Percentiles rank a stretch among this genome's conserved stretches.
These are phyloP conservation scores for Rhizophlyctis rosea DNA, from an alignment of 192 early-diverging fungal genomes.

Conservation along the genomic window DNA sequence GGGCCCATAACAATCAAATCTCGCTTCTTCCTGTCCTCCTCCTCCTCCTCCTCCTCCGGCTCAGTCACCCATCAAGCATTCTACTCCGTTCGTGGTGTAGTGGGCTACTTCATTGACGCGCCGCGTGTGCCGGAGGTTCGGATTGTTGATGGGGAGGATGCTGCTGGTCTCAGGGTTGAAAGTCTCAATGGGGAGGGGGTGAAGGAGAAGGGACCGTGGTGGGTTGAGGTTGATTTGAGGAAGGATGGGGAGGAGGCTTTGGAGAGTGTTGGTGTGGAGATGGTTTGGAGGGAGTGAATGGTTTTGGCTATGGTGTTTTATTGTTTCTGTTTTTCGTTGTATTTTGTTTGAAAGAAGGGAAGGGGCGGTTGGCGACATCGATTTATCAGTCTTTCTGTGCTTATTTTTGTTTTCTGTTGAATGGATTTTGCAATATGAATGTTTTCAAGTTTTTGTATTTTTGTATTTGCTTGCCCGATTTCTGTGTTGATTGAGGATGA, in stretches of 20 bases:
- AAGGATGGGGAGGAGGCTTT: not conserved
- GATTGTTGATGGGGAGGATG: not conserved
- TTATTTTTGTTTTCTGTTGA: too few relatives aligned
- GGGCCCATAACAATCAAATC: not conserved
- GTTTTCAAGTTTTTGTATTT: too few relatives aligned
- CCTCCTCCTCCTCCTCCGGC: not conserved
- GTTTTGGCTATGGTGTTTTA: too few relatives aligned
- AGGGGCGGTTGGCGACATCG: too few relatives aligned
- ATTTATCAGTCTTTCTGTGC: too few relatives aligned
- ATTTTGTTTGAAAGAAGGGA: too few relatives aligned
- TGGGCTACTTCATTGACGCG: not conserved
- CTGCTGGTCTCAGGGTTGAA: not conserved
- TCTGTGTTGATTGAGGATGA: too few relatives aligned
- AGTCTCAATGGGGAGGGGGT: not conserved
- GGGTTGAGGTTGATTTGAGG: not conserved
- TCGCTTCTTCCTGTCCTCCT: not conserved
- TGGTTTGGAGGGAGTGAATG: not conserved
- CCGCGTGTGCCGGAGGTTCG: not conserved
- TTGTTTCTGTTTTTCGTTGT: too few relatives aligned
- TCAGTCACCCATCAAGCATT: not conserved
- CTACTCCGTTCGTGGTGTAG: not conserved
- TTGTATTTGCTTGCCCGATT: too few relatives aligned
- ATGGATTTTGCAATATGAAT: too few relatives aligned
- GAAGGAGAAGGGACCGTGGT: not conserved
- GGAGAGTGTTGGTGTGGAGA: not conserved